Conservation (phyloP, 2,329 filamentous ascomycete genomes). For the Macroventuria anomochaeta region DNA sequence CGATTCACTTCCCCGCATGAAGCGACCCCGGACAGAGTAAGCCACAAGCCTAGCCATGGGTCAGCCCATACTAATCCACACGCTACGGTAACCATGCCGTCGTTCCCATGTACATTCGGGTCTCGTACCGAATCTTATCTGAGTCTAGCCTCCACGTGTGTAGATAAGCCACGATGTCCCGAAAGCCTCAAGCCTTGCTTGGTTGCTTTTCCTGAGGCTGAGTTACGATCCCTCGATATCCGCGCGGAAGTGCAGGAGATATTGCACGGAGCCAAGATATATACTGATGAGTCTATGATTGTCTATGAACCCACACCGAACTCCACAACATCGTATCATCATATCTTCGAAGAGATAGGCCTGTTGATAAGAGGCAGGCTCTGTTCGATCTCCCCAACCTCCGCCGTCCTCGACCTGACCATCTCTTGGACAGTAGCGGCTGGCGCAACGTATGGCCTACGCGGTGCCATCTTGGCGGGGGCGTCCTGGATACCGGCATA, state of each 20-base stretch:
- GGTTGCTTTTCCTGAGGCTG: slow-evolving; percentile 1
- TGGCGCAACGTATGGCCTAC: slow-evolving; percentile 26
- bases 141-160: slow-evolving; percentile 3
- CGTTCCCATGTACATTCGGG: background rate
- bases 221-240: background rate
- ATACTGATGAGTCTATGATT: background rate
- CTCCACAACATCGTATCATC: background rate
- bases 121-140: slow-evolving; percentile 3
- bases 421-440: slow-evolving; percentile 16
- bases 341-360: slow-evolving; percentile 14
- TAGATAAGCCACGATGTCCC: slow-evolving; percentile 2
- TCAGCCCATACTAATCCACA: slow-evolving; percentile 1
- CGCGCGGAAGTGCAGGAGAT: background rate
- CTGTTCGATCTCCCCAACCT: slow-evolving; percentile 28
- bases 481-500: slow-evolving; percentile 54
- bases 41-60: background rate
- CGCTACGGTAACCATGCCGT: slow-evolving; percentile 10
- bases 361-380: slow-evolving; percentile 19
- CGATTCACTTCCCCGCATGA: slow-evolving; percentile 8
- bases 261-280: background rate
- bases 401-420: slow-evolving; percentile 24
- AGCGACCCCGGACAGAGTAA: background rate
- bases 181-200: background rate
- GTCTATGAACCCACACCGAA: background rate
- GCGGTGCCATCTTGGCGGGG: slow-evolving; percentile 21